Percentiles rank a stretch among this genome's conserved stretches.
Evolutionary conservation across 495 filamentous ascomycete species (phyloP).

Genomic region (Staphylotrichum tortipilum): DNA sequence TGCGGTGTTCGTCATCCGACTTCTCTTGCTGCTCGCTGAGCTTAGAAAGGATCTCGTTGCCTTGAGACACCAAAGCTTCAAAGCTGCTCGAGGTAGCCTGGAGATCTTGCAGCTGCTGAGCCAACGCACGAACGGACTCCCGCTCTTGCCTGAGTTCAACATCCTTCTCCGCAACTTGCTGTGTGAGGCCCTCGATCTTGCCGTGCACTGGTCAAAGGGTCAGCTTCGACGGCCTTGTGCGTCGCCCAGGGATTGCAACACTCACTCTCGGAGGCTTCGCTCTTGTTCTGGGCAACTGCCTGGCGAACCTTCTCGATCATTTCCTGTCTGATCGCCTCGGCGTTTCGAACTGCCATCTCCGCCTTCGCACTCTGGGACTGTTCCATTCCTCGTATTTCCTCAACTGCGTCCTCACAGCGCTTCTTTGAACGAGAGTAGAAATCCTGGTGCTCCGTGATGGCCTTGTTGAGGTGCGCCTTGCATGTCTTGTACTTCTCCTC

Average conservation of each 20-base stretch:
- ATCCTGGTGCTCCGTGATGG: constrained; percentile 33
- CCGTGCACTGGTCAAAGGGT: constrained; percentile 20
- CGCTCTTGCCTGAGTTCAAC: constrained; percentile 23
- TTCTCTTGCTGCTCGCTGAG: constrained; percentile 14
- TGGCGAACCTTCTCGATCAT: constrained; percentile 26
- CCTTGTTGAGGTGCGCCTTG: constrained; percentile 26
- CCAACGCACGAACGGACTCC: constrained; percentile 16
- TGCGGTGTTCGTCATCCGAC: constrained; percentile 8
- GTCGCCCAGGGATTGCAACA: not conserved
- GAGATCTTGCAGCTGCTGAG: constrained; percentile 20
- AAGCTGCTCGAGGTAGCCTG: constrained; percentile 21
- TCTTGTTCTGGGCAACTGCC: constrained; percentile 18
- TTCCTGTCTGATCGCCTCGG: constrained; percentile 25
- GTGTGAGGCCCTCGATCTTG: constrained; percentile 17
- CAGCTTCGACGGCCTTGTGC: not conserved
- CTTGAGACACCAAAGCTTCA: constrained; percentile 20
- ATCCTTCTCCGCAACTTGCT: constrained; percentile 21
- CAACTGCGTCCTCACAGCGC: constrained; percentile 20
- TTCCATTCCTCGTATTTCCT: constrained; percentile 18
- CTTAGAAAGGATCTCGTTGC: constrained; percentile 25
- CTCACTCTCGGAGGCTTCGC: constrained; percentile 24
- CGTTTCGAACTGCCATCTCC: constrained; percentile 18
- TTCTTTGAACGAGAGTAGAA: constrained; percentile 25
- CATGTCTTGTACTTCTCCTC: constrained; percentile 25
- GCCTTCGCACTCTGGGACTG: constrained; percentile 9